Conservation (phyloP, 306 rosid species). For the Inga leiocalycina region DNA sequence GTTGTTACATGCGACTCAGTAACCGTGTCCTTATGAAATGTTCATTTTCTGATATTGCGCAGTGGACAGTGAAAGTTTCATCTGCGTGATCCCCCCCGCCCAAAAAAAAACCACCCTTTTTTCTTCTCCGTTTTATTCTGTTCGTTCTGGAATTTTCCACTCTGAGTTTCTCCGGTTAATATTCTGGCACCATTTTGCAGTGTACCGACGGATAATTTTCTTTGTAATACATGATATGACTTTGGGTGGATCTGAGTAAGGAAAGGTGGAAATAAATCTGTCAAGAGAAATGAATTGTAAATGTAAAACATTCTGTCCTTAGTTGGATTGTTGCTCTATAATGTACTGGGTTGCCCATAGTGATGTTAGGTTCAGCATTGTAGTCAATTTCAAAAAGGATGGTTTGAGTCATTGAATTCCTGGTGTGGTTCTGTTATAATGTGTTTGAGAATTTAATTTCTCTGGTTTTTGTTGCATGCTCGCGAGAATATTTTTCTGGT, state of each 20-base stretch:
- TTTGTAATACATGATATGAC: background rate
- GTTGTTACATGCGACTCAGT: background rate
- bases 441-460: background rate
- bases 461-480: background rate
- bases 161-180: background rate
- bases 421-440: background rate
- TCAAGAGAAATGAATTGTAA: background rate
- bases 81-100: background rate
- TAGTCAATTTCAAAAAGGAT: background rate
- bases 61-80: background rate
- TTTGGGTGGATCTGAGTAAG: background rate
- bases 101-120: background rate
- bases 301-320: background rate
- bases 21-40: background rate
- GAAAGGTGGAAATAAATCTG: background rate
- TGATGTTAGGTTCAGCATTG: slow-evolving; percentile 9
- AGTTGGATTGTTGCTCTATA: background rate
- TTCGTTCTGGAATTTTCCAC: background rate
- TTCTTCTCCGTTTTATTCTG: background rate
- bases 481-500: background rate
- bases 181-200: background rate
- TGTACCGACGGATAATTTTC: background rate
- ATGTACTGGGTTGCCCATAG: background rate
- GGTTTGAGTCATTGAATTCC: background rate
- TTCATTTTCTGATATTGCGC: background rate